Evolutionary conservation across 441 rosid species (phyloP), one percentile per base, ranked within the genome.

Genomic region (Geranium incanum): DNA sequence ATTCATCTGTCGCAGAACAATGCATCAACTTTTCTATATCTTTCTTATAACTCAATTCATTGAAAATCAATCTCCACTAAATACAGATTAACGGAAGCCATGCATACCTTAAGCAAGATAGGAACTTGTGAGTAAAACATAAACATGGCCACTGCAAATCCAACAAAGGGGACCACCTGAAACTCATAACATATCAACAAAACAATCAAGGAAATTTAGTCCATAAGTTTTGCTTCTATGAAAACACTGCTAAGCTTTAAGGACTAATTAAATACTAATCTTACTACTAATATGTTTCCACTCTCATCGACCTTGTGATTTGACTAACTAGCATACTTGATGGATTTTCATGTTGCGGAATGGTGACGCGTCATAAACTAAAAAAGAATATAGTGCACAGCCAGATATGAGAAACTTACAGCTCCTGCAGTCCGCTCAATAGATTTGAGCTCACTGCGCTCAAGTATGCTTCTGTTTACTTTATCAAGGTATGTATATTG

Each of bases 101-200:
- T 13, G 19, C 71, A 59, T 83, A 93, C 98, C 94, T 88, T 89
- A 39, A 93, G 97, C 72, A 93, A 78, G 75, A 93, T 52, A 0
- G 96, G 91, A 76, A 93, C 91, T n/a, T 85, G 78, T 0, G 97
- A 88, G 87, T 91, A 91, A 72, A 88, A 91, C 63, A 91, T 75
- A 82, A 93, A 87, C 97, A 86, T 83, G 0, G 91, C 85, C 68
- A 84, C 8, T 6, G 98, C 75, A 73, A 80, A 85, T 73, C 93
- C 94, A 66, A 86, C 76, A 72, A 87, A 93, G 21, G 93, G 90
- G 62, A 89, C 74, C 70, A 87, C 86, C 98, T 89, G 91, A 79
- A 86, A 84, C 70, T 64, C 75, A 60, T 41, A 64, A 68, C 21
- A 60, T 13, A 45, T 45, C 52, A 45, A 45, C 33, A 23, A 23